Base-by-base conservation (phyloP, 768 basidiomycete species). In the Phlegmacium glaucopus region DNA sequence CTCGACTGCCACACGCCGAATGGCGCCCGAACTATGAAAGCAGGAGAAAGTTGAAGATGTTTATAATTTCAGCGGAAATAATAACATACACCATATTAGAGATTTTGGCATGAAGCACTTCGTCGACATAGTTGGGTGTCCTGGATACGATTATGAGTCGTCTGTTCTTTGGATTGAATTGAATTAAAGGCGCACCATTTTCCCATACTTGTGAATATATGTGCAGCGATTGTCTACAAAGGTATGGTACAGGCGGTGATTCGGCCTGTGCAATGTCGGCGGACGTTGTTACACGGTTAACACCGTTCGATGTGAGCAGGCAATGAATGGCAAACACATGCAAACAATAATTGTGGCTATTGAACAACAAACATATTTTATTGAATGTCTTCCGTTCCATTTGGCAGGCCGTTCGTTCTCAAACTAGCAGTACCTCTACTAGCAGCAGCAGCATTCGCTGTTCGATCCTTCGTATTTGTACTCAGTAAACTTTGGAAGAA, bases 401-500 rank as follows among this genome's bases (percentile, higher is more conserved):
- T 22, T 22, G 22, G 22, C 22, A 22, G 22, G 22, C 22, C 22
- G 22, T 22, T 22, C 22, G 22, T 22, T 22, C 22, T 22, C 22
- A 22, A 22, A 22, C 22, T 5, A 22, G 22, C 22, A n/a, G n/a
- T n/a, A 22, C 22, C 22, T 5, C 22, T 22, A 22, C 22, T 22
- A 22, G 26, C 49, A 6, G 32, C 51, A 37, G 63, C 51, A 6
- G 52, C 48, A 28, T 52, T 60, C 4, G 63, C 66, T 1, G 63
- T 57, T 4, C 84, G 76, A 51, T 85, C 85, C 64, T 83, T 87
- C 32, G 80, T 80, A 53, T 76, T 85, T 34, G 80, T 80, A 53
- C 77, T 85, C 52, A 93, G 65, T 60, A 92, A 63, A 48, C 83
- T 87, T 65, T 90, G 80, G 80, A 93, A 93, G 74, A 93, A 93